A percentile compares a stretch with the other conserved stretches of the same genome.
phyloP scores from a whole-genome alignment of 2,329 filamentous ascomycete species.

The Cryphonectria radicalis region DNA sequence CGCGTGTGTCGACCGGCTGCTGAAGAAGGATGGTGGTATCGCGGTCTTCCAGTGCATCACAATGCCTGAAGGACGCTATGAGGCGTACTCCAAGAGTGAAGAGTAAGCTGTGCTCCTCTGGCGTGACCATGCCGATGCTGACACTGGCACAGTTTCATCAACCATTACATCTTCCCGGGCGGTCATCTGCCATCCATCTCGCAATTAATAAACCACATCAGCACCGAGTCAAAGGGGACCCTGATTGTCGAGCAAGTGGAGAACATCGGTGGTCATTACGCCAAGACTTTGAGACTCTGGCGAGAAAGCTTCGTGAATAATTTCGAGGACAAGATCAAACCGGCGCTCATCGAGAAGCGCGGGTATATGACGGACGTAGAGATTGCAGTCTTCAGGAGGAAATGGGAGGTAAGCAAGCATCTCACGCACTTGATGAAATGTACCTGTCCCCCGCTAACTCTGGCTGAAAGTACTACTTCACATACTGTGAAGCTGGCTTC shows the following conservation, averaged over 20 bases:
- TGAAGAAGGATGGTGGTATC: constrained; percentile 69
- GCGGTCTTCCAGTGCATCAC: constrained; percentile 79
- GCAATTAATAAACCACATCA: constrained; percentile 63
- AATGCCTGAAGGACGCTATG: constrained; percentile 71
- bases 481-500: constrained; percentile 76
- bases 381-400: constrained; percentile 69
- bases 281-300: constrained; percentile 71
- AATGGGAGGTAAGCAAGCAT: constrained; percentile 66
- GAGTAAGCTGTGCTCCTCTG: constrained; percentile 50
- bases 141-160: constrained; percentile 61
- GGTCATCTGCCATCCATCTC: constrained; percentile 67
- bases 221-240: constrained; percentile 60
- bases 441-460: constrained; percentile 24
- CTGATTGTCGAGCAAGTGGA: constrained; percentile 70
- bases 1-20: constrained; percentile 61
- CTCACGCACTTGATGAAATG: constrained; percentile 7
- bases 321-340: constrained; percentile 64
- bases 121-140: constrained; percentile 17
- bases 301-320: constrained; percentile 66
- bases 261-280: constrained; percentile 77
- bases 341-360: constrained; percentile 63
- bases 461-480: constrained; percentile 68
- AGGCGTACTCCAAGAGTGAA: constrained; percentile 66
- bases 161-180: constrained; percentile 79
- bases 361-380: constrained; percentile 62